Evolutionary conservation across 805 yeast genomes (phyloP).

Genomic region (Kuraishia borneana): DNA sequence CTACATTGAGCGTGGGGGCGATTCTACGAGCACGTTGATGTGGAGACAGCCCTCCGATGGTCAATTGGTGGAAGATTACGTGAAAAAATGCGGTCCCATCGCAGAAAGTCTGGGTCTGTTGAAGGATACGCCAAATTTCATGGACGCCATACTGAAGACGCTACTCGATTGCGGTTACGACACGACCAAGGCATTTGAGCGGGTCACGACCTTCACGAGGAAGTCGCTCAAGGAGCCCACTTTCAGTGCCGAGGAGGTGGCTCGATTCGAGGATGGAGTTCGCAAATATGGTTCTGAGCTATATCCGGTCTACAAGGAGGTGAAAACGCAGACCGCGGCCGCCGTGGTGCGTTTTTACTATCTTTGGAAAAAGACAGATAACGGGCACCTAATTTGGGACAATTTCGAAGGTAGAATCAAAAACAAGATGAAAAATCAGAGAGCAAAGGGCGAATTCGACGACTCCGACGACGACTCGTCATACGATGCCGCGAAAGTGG

Average conservation of each 20-base stretch:
- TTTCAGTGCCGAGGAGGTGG: constrained; percentile 49
- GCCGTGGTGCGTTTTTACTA: constrained; percentile 84
- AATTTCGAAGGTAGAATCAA: constrained; percentile 60
- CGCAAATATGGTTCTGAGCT: constrained; percentile 66
- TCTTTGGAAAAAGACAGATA: constrained; percentile 79
- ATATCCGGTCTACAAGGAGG: constrained; percentile 58
- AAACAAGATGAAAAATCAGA: constrained; percentile 35
- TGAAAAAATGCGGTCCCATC: constrained; percentile 40
- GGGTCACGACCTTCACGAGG: constrained; percentile 38
- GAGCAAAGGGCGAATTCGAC: constrained; percentile 22
- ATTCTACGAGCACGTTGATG: constrained; percentile 47
- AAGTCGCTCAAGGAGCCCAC: constrained; percentile 67
- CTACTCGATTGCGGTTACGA: constrained; percentile 44
- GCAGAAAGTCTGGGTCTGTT: constrained; percentile 46
- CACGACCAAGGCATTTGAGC: constrained; percentile 31
- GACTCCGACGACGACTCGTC: constrained; percentile 64
- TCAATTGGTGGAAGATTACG: constrained; percentile 38
- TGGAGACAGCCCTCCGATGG: constrained; percentile 43
- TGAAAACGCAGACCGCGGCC: constrained; percentile 61
- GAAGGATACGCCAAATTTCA: constrained; percentile 67
- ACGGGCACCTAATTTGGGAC: constrained; percentile 76
- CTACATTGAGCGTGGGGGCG: constrained; percentile 75
- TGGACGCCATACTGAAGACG: constrained; percentile 58
- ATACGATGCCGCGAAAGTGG: constrained; percentile 45
- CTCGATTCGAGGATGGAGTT: constrained; percentile 67